Base-by-base conservation (phyloP, 148 eudicot species). In the Rhododendron griersonianum region DNA sequence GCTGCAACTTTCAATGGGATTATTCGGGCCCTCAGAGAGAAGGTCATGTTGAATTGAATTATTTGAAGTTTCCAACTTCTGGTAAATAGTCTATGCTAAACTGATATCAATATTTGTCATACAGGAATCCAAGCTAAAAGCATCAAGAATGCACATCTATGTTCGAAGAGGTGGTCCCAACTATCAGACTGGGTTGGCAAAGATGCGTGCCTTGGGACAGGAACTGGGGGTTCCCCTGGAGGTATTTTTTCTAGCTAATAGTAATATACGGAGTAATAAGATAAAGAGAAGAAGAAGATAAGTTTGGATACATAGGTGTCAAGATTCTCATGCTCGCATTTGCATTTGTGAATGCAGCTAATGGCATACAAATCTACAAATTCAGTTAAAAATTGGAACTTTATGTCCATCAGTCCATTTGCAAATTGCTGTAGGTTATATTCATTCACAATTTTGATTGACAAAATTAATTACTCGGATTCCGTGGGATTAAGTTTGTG, bases 101-200 rank as follows among this genome's bases (percentile, higher is more conserved):
- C 86, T 76, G 81, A 82, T 74, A 77, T 14, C 21, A 39, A 53
- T 28, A 48, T 3, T 0, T 51, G 39, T 41, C 2, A 28, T 3
- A 85, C 88, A 92, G 94, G 94, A 92, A 37, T 78, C 96, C 15
- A 97, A 97, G 93, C 95, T 97, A 45, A 97, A 97, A 88, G 98
- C 99, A 69, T 96, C 99, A 51, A 90, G 93, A 87, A 94, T 97
- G 99, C 92, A 93, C 86, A 88, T 97, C n/a, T 97, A 94, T 83
- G 99, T 97, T 55, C 91, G 99, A 91, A 91, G 99, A 94, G 99
- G 99, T 81, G 99, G 99, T 89, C 99, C 99, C 33, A 97, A 97
- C 86, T 97, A 97, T 90, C 99, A 97, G 85, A 94, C 87, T 86
- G 99, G 99, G 85, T 93, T 97, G 23, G 98, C 98, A 53, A 95